Evolutionary conservation across 805 yeast genomes (phyloP), one percentile per base, ranked within the genome.

Genomic region (Soucietia sequanensis): DNA sequence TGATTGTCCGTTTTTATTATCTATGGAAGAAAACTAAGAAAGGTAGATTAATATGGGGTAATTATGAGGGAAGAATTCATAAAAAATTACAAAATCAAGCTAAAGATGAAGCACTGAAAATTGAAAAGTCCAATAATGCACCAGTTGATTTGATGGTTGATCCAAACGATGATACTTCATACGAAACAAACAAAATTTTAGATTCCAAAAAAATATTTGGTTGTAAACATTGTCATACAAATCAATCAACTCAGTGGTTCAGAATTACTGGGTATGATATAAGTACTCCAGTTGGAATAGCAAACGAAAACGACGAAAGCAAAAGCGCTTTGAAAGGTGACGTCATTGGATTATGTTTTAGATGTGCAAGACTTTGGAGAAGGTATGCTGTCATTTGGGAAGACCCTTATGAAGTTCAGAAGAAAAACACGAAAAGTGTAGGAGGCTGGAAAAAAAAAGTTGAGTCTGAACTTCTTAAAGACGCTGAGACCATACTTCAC

Each of bases 351-450:
- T 62, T 91, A 10, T 91, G 99, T 56, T 61, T 73, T 19, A 68
- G 98, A 35, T 91, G 99, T 65, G 96, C 96, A 0, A 72, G 84
- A 38, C 53, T 93, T 19, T 91, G 98, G 98, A 72, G 96, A 56
- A 65, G 95, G 25, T 91, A 91, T 57, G 96, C 89, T 0, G 80
- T 86, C 0, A 70, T 68, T 7, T 93, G 98, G 98, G 87, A 81
- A 44, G 79, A 78, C 22, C 96, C 96, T 0, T 46, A 60, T 16
- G 88, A 81, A 35, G 79, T 86, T 0, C 58, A 78, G 27, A 76
- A 70, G 52, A 77, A 75, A 39, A 56, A 50, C 23, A 48, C 60
- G 11, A 58, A 54, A 30, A 54, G 78, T 10, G 72, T 75, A 14
- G 70, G 69, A 23, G 76, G 76, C 1, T 77, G 81, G 81, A 76